These are phyloP conservation scores for Dothistroma pini DNA, from an alignment of 2,329 filamentous ascomycete species.

Conservation along the genomic window DNA sequence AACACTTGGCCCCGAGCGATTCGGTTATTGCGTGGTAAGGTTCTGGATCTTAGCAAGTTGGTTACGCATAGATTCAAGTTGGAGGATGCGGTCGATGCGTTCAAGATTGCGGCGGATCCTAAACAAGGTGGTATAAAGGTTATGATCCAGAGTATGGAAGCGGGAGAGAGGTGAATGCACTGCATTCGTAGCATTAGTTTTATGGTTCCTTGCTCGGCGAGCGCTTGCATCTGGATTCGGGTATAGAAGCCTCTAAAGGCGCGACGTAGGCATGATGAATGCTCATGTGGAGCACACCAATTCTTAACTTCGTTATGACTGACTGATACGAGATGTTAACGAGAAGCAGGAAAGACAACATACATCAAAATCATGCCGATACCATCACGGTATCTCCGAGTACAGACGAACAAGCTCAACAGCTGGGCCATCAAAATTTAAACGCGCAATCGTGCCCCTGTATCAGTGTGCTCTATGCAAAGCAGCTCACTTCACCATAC, in stretches of 20 bases:
- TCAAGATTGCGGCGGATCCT: constrained; percentile 81
- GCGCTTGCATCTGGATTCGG: not conserved
- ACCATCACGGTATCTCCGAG: not conserved
- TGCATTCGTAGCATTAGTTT: not conserved
- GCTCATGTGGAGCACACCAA: not conserved
- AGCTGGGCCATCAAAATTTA: not conserved
- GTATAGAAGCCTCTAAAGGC: not conserved
- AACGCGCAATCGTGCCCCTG: not conserved
- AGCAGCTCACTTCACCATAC: not conserved
- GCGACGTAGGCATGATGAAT: not conserved
- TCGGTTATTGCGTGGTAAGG: constrained; percentile 75
- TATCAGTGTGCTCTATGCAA: too few relatives aligned
- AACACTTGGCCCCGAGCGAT: constrained; percentile 97
- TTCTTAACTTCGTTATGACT: not conserved
- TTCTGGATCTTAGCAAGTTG: constrained; percentile 75
- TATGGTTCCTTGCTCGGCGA: not conserved
- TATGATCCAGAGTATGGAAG: constrained; percentile 70
- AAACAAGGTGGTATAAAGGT: constrained; percentile 98
- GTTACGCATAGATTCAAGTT: constrained; percentile 85
- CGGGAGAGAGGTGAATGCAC: constrained; percentile 30
- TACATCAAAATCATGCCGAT: not conserved
- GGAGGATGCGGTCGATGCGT: constrained; percentile 84
- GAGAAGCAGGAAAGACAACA: not conserved
- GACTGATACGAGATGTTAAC: not conserved
- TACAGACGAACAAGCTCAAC: not conserved